Evolutionary conservation across 495 filamentous ascomycete genomes (phyloP), one percentile per base, ranked within the genome.

Genomic region (Neurospora intermedia): DNA sequence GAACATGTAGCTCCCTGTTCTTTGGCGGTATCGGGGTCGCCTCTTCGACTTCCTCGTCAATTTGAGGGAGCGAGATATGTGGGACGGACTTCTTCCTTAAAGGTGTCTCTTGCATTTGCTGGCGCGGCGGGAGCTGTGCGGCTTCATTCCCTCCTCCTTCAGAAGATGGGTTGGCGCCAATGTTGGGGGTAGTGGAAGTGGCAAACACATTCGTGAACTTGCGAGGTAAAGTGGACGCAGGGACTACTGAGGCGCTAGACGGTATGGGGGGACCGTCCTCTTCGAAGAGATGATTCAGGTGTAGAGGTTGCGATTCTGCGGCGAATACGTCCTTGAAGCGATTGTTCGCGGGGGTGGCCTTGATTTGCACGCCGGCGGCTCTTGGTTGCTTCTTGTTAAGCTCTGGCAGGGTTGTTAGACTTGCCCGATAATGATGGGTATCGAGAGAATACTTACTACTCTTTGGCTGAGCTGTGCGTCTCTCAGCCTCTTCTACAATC

Each of bases 301-400:
- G 48, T 2, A 43, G 43, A 27, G 69, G 71, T 27, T 73, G 72
- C 15, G 77, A 72, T 7, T 77, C 76, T 31, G 73, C 43, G 23
- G 75, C 78, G 18, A 84, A 73, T 16, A 84, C 81, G 69, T 89
- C 82, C 74, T 79, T 86, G 74, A 81, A 85, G 2, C 88, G 83
- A 70, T 84, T 84, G 73, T 82, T 88, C 46, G 87, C 90, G 13
- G 93, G 93, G 1, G 93, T 96, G 27, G 93, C 93, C 80, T 91
- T 90, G 46, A 96, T 89, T 73, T 92, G 91, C 38, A 94, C 83
- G 48, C 86, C 84, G 43, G 89, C 84, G 81, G 78, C 71, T 79
- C 73, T 75, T 91, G 91, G 27, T 88, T 85, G 31, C 91, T 88
- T 76, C 91, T 93, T 75, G 54, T 88, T 91, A 6, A 88, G 77